Percentiles rank a stretch among this genome's conserved stretches.
These are phyloP conservation scores for Neurospora tetrasperma DNA, from an alignment of 495 filamentous ascomycete species.

Conservation along the genomic window DNA sequence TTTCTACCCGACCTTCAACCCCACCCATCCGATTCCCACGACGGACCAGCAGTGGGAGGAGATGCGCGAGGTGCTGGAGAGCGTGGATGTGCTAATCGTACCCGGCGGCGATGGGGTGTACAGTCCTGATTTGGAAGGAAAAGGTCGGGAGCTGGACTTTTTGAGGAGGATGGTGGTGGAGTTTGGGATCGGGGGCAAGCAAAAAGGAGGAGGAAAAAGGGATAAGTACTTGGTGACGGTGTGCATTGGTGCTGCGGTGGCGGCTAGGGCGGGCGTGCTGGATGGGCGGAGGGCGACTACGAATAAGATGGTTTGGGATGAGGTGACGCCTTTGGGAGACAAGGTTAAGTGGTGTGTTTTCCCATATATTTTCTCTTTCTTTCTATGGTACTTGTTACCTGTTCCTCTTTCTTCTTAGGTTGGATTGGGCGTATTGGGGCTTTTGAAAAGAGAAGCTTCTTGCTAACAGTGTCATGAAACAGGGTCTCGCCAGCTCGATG, in stretches of 20 bases:
- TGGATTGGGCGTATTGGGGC: background rate
- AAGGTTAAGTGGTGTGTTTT: slow-evolving; percentile 14
- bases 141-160: slow-evolving; percentile 14
- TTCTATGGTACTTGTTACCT: no score
- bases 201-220: background rate
- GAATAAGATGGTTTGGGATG: slow-evolving; percentile 47
- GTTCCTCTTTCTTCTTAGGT: background rate
- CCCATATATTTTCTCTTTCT: no score
- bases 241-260: slow-evolving; percentile 40
- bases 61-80: slow-evolving; percentile 6
- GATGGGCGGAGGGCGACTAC: slow-evolving; percentile 42
- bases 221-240: slow-evolving; percentile 43
- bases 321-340: slow-evolving; percentile 10
- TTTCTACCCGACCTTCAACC: slow-evolving; percentile 31
- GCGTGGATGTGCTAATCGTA: slow-evolving; percentile 46
- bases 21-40: slow-evolving; percentile 41
- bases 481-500: slow-evolving; percentile 19
- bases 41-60: background rate
- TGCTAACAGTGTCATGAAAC: background rate
- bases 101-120: slow-evolving; percentile 37
- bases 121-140: background rate
- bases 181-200: background rate
- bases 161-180: slow-evolving; percentile 23
- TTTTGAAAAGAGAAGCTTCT: background rate
- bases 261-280: slow-evolving; percentile 38